A percentile compares a stretch with the other conserved stretches of the same genome.
phyloP scores from a whole-genome alignment of 129 eudicot species.

The Lonicera japonica region DNA sequence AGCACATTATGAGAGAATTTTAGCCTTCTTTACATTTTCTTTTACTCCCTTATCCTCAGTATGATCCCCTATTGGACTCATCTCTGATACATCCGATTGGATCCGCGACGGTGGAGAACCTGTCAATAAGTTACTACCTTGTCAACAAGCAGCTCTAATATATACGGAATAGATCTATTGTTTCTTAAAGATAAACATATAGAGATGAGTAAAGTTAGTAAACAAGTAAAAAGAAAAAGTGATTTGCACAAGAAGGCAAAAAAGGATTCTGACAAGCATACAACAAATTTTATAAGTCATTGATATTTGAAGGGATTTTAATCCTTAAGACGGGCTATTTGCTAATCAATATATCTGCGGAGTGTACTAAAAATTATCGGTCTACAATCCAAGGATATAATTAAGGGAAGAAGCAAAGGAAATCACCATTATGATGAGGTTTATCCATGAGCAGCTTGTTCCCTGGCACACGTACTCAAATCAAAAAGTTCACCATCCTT shows the following conservation, averaged over 20 bases:
- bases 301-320: not conserved
- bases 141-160: not conserved
- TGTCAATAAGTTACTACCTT: constrained; percentile 20
- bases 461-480: constrained; percentile 50
- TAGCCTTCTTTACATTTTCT: not conserved
- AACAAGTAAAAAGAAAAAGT: too few relatives aligned
- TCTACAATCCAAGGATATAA: not conserved
- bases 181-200: too few relatives aligned
- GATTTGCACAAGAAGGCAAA: not conserved
- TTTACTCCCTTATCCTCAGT: constrained; percentile 39
- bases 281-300: not conserved
- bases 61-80: constrained; percentile 38
- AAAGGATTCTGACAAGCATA: not conserved
- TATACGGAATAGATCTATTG: not conserved
- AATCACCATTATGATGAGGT: constrained; percentile 64
- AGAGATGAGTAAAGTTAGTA: too few relatives aligned
- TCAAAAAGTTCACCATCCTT: constrained; percentile 82
- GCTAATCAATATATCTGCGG: not conserved
- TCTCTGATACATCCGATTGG: constrained; percentile 52
- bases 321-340: not conserved
- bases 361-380: not conserved
- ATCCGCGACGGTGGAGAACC: constrained; percentile 71
- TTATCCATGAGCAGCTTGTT: constrained; percentile 70
- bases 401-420: not conserved
- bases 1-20: not conserved